Evolutionary conservation across 2,329 filamentous ascomycete genomes (phyloP), one percentile per base, ranked within the genome.

Genomic region (Amauroascus niger): DNA sequence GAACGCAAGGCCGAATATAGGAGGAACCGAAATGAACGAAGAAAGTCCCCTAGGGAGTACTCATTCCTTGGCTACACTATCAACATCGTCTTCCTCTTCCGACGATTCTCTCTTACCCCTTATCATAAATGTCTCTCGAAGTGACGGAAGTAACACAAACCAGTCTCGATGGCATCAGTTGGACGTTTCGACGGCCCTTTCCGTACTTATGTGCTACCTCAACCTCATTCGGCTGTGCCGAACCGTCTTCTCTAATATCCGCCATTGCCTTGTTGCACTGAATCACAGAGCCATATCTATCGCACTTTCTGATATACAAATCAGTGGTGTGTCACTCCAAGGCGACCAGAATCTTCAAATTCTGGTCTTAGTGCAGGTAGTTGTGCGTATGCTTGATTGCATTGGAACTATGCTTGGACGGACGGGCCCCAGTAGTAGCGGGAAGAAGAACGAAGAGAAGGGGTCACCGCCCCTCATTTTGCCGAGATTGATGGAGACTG

Each of bases 271-370:
- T 16, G 37, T 52, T 24, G 49, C 49, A 44, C 32, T 45, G 9
- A 37, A 52, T 45, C 39, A 52, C 28, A 52, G 40, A 18, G 41
- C 49, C 13, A 39, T 52, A 44, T 52, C 49, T 9, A 45, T 26
- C 40, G 49, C 49, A 8, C 49, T 52, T 37, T 52, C 49, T 11
- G 49, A 44, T 28, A 52, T 52, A 9, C 49, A 45, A 16, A 52
- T 52, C 30, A 45, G 49, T 28, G 49, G 49, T 35, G 49, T 52
- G 9, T 52, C 41, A 20, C 41, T 52, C 7, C 49, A 52, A 26
- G 49, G 49, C 7, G 49, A 52, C 24, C 49, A 52, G 30, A 45
- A 37, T 28, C 49, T 52, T 37, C 49, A 52, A 16, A 52, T 52
- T 35, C 40, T 52, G 18, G 32, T 52, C 7, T 16, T 52, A 26